Evolutionary conservation across 2,329 filamentous ascomycete genomes (phyloP), one percentile per base, ranked within the genome.

Genomic region (Bipolaris cookei): DNA sequence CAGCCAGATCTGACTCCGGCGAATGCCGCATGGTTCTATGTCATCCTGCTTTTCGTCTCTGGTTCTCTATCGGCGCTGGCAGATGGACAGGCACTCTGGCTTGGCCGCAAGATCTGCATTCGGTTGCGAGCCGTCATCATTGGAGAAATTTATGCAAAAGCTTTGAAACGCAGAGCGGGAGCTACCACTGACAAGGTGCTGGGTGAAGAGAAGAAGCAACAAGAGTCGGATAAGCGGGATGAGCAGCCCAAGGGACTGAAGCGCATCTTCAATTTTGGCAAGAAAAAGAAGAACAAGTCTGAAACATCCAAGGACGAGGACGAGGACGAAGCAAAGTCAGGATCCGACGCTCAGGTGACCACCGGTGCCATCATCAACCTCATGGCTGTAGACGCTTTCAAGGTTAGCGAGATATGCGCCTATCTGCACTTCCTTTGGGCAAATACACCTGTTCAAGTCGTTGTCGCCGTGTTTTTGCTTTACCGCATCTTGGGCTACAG

Each of bases 371-470:
- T 99, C 70, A 99, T 99, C 81, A 99, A 98, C 76, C 82, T 99
- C 64, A 99, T 99, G 95, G 96, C 95, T 10, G 96, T 99, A 38
- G 96, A 99, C 80, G 97, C 94, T 45, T 98, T 98, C 86, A 99
- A 99, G 79, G 92, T 99, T 53, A 90, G 91, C 61, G 95, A 99
- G 74, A 89, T 97, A 57, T 95, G 92, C 35, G 90, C 94, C 0
- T 99, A 99, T 74, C 81, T 99, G 30, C 95, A 99, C 77, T 99
- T 96, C 77, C 82, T 99, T n/a, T 90, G 94, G 82, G 94, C 93
- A 0, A 88, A 90, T 59, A 93, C 94, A 1, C 95, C 95, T 0
- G 90, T 95, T 0, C 93, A 98, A 77, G 85, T 99, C 37, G 79
- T 90, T 43, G 86, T 97, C 43, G 91, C 92, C 4, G 83, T 98